Base-by-base conservation (phyloP, 495 filamentous ascomycete species). In the Penicillium dipodomyicola region DNA sequence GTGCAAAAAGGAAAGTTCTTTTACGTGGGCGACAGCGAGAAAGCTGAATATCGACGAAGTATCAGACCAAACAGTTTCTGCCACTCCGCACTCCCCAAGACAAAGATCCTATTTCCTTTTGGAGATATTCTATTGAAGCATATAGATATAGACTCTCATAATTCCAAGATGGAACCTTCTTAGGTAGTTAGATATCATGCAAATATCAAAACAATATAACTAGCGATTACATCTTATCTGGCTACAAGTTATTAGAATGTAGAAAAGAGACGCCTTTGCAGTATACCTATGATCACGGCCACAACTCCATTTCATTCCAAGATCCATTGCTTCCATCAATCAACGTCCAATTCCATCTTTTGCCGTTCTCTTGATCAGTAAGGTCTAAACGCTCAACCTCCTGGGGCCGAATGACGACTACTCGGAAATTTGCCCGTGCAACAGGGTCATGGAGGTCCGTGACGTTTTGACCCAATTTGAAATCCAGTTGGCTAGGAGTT, bases 241-340 rank as follows among this genome's bases (percentile, higher is more conserved):
- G n/a, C 17, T 39, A 39, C 6, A 8, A 17, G 5, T n/a, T 39
- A n/a, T 9, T 17, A 7, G n/a, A 17, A 37, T n/a, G 14, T 6
- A 37, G 15, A 39, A 17, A 17, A 9, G 15, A 39, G 7, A 7
- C 2, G n/a, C 6, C 35, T n/a, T 39, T 7, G 15, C 33, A 39
- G 6, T 39, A 39, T n/a, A 17, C 1, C 2, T 20, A 35, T 7
- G 1, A 54, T 80, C 68, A 93, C 15, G 92, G 92, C 92, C 91
- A 96, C 43, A 90, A 67, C 73, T 97, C 92, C 45, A 84, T 80
- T 62, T 81, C 82, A 66, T 82, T 84, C 93, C 93, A 96, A 41
- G 74, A 72, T 17, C 69, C 67, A 23, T 72, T 77, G 44, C 54
- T 17, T n/a, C 52, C 61, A 52, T 42, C 56, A 40, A 42, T 80